Base-by-base conservation (phyloP, 2,329 filamentous ascomycete genomes). In the Raffaelea arxii region DNA sequence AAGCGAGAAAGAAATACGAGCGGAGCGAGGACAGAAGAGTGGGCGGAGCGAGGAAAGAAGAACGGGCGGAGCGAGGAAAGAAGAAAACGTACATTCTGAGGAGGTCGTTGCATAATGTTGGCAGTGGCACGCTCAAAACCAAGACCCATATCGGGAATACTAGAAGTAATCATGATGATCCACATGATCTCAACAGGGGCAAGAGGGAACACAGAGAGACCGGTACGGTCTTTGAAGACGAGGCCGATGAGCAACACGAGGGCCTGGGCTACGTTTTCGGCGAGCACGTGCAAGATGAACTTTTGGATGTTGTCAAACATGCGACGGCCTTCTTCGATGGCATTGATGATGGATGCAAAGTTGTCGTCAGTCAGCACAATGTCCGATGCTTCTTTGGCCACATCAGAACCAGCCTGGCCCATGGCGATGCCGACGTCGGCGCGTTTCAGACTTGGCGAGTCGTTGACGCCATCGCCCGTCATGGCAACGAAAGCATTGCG, bases 401-500 rank as follows among this genome's bases (percentile, higher is more conserved):
- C 78, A 47, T 84, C 80, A 4, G 73, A 78, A 4, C 80, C 79
- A 0, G 72, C 66, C 49, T 66, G 60, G 7, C 78, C 78, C 65
- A 84, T 78, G 4, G 78, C 78, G 46, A 87, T 84, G 44, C 80
- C 80, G 2, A 84, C 76, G 56, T 84, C 79, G 2, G 80, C 75
- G 38, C 71, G 69, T 56, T 80, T 78, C 19, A 84, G 69, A 6
- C 78, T 79, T 2, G 80, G 80, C 7, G 76, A 75, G 56, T 84
- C 80, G 55, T 84, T 84, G 42, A 83, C 79, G 36, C 80, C 80
- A 51, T 88, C 83, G 25, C 83, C 84, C n/a, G 82, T 86, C 12
- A 86, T 84, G 27, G 80, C 82, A 11, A 78, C 81, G 55, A 53
- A 84, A 80, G 48, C 82, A 80, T 16, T 16, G 12, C 38, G 38